These are phyloP conservation scores for Lagenaria siceraria DNA, from an alignment of 306 rosid species.

Conservation along the genomic window DNA sequence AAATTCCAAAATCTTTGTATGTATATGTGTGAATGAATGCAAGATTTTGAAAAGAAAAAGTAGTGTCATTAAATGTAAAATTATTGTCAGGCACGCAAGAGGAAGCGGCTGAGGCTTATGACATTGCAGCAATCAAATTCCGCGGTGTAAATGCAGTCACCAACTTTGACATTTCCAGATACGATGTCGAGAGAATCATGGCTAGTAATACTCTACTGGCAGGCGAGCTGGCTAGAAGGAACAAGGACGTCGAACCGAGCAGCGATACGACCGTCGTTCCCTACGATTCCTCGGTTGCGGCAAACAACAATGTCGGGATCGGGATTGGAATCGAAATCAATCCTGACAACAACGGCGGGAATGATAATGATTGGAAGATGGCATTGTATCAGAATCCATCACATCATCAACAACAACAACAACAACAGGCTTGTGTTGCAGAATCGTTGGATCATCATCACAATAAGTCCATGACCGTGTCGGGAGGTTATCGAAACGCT, in stretches of 20 bases:
- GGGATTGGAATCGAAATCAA: not conserved
- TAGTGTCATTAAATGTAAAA: not conserved
- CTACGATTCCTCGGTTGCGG: not conserved
- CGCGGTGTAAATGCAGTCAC: slow-evolving; percentile 17
- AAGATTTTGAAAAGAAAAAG: not conserved
- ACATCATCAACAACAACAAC: not conserved
- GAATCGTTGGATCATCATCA: not conserved
- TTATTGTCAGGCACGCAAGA: slow-evolving; percentile 13
- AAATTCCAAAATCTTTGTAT: not conserved
- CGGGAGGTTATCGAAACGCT: not conserved
- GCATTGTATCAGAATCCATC: not conserved
- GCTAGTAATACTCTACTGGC: slow-evolving; percentile 12
- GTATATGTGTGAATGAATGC: not conserved
- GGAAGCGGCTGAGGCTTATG: slow-evolving; percentile 19
- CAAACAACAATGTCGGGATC: slow-evolving; percentile 5
- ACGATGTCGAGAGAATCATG: slow-evolving; percentile 12
- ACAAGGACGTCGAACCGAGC: not conserved
- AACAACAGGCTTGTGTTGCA: not conserved
- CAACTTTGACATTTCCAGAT: slow-evolving; percentile 13
- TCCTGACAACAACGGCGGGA: not conserved
- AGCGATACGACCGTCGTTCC: not conserved
- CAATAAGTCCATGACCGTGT: not conserved
- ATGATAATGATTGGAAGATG: slow-evolving; percentile 4
- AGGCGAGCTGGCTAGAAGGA: slow-evolving; percentile 13
- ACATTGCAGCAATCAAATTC: slow-evolving; percentile 16